These are phyloP conservation scores for Candida sanyiensis DNA, from an alignment of 805 yeast species.

Conservation along the genomic window DNA sequence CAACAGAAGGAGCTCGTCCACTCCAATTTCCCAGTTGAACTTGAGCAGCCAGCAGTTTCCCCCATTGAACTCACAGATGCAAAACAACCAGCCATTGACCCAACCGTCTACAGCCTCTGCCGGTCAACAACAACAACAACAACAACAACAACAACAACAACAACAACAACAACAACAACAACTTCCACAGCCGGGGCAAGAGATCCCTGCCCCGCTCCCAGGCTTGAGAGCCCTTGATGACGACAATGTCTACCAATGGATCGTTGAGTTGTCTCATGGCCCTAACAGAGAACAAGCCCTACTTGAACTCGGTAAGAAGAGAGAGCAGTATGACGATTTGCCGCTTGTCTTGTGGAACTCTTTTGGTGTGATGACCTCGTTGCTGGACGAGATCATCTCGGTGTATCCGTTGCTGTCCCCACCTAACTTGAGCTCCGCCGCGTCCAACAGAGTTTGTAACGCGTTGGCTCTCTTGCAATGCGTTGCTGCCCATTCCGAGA, in stretches of 20 bases:
- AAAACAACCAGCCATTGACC: slow-evolving; percentile 2
- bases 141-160: slow-evolving; percentile 11
- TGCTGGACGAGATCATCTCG: slow-evolving; percentile 81
- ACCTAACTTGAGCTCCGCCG: slow-evolving; percentile 76
- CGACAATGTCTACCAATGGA: slow-evolving; percentile 85
- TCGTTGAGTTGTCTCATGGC: slow-evolving; percentile 82
- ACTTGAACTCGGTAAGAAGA: slow-evolving; percentile 83
- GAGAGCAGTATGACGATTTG: slow-evolving; percentile 91
- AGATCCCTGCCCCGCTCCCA: slow-evolving; percentile 11
- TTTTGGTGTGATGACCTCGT: slow-evolving; percentile 91
- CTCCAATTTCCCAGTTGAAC: slow-evolving; percentile 6
- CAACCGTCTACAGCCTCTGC: slow-evolving; percentile 10
- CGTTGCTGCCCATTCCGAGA: slow-evolving; percentile 92
- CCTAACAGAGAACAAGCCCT: slow-evolving; percentile 90
- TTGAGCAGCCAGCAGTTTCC: slow-evolving; percentile 18
- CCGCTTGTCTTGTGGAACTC: slow-evolving; percentile 94
- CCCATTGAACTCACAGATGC: slow-evolving; percentile 11
- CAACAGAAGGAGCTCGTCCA: slow-evolving; percentile 8
- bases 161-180: slow-evolving; percentile 13
- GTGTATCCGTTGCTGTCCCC: slow-evolving; percentile 90
- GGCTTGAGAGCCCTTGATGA: slow-evolving; percentile 52
- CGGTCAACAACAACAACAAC: slow-evolving; percentile 8
- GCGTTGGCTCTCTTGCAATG: slow-evolving; percentile 93
- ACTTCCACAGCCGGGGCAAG: slow-evolving; percentile 9
- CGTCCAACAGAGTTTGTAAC: slow-evolving; percentile 90